phyloP scores from a whole-genome alignment of 345 rosid genomes.

The Salix exigua region DNA sequence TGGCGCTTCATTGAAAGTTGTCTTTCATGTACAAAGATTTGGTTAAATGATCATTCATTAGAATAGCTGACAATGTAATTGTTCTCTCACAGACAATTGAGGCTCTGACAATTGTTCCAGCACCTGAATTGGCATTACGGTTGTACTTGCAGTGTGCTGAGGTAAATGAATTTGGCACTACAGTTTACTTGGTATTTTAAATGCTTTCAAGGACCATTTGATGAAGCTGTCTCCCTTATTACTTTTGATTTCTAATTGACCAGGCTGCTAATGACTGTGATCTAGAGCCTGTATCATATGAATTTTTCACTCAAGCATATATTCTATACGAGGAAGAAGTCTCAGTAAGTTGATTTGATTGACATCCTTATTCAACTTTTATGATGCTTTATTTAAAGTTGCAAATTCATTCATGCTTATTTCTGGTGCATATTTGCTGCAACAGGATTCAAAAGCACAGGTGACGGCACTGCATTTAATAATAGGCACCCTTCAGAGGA shows the following conservation, averaged over 20 bases:
- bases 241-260: neutral
- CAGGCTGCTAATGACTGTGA: constrained; percentile 98
- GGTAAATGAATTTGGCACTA: constrained; percentile 36
- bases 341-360: constrained; percentile 58
- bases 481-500: constrained; percentile 95
- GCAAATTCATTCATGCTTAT: neutral
- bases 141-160: constrained; percentile 96
- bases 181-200: neutral
- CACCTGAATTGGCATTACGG: constrained; percentile 82
- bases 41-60: neutral
- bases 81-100: constrained; percentile 65
- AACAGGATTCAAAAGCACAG: constrained; percentile 90
- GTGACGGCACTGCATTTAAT: constrained; percentile 86
- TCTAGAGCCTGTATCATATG: constrained; percentile 93
- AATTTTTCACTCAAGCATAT: constrained; percentile 98
- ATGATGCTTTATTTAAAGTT: neutral
- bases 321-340: constrained; percentile 96
- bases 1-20: neutral
- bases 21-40: neutral
- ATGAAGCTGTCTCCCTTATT: neutral
- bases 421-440: constrained; percentile 7
- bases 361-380: neutral
- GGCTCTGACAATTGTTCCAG: constrained; percentile 66
- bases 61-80: neutral
- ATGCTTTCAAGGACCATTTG: constrained; percentile 11